Percentiles rank a stretch among this genome's conserved stretches.
phyloP scores from a whole-genome alignment of 805 yeast genomes.

The Millerago galiae region DNA sequence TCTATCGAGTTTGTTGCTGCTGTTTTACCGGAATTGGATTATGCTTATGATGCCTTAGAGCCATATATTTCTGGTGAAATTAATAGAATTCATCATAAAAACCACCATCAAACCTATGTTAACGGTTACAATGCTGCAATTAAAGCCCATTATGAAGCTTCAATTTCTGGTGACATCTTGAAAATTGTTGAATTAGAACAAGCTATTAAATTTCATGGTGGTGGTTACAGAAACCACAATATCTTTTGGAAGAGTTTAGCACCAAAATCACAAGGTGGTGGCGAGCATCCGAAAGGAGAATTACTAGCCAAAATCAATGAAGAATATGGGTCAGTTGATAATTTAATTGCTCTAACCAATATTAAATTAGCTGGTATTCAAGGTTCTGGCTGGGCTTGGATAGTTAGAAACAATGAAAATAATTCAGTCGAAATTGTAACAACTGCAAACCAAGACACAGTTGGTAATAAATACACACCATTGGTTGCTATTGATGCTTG shows the following conservation, averaged over 20 bases:
- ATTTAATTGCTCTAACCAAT: slow-evolving; percentile 58
- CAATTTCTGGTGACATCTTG: slow-evolving; percentile 48
- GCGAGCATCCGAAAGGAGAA: slow-evolving; percentile 50
- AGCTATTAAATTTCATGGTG: slow-evolving; percentile 83
- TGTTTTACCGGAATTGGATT: slow-evolving; percentile 73
- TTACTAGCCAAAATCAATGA: slow-evolving; percentile 51
- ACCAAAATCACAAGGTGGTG: slow-evolving; percentile 73
- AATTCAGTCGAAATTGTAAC: slow-evolving; percentile 75
- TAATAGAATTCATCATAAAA: slow-evolving; percentile 79
- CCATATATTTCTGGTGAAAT: slow-evolving; percentile 83
- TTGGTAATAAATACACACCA: slow-evolving; percentile 58
- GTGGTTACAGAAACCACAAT: slow-evolving; percentile 83
- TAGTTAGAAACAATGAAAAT: slow-evolving; percentile 72
- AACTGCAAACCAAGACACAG: slow-evolving; percentile 84
- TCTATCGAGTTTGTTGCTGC: slow-evolving; percentile 25
- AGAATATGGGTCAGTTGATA: slow-evolving; percentile 73
- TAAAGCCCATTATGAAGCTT: slow-evolving; percentile 67
- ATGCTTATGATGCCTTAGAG: slow-evolving; percentile 80
- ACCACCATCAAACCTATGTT: slow-evolving; percentile 91
- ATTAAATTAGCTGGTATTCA: slow-evolving; percentile 77
- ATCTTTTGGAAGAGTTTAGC: slow-evolving; percentile 86
- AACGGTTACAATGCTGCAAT: slow-evolving; percentile 74
- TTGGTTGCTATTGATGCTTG: slow-evolving; percentile 89
- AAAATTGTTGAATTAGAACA: slow-evolving; percentile 62
- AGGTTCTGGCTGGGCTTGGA: slow-evolving; percentile 95